A percentile compares a stretch with the other conserved stretches of the same genome.
phyloP scores from a whole-genome alignment of 1,139 yeast species.

The Saccharomyces hybrid region DNA sequence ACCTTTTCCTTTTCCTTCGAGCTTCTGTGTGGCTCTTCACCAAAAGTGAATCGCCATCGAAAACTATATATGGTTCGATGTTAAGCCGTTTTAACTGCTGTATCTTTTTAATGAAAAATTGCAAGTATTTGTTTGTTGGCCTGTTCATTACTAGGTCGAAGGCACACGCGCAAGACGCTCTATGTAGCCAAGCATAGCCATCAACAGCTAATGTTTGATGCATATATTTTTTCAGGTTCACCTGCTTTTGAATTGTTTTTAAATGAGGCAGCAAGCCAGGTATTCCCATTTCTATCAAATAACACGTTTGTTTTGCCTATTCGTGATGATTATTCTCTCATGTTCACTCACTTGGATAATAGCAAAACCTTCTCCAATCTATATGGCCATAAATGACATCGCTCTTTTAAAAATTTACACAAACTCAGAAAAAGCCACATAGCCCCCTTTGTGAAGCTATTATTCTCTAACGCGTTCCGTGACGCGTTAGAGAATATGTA shows the following conservation, averaged over 20 bases:
- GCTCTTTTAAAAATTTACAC: background rate
- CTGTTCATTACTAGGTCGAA: slow-evolving; percentile 63
- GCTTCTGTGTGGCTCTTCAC: slow-evolving; percentile 67
- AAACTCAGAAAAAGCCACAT: background rate
- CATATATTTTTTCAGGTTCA: slow-evolving; percentile 48
- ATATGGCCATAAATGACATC: background rate
- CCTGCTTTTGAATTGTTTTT: slow-evolving; percentile 57
- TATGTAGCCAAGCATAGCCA: slow-evolving; percentile 92
- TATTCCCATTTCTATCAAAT: slow-evolving; percentile 51
- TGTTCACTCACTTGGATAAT: background rate
- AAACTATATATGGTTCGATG: slow-evolving; percentile 77
- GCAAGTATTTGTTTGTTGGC: slow-evolving; percentile 59
- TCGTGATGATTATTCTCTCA: background rate
- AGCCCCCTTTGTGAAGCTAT: background rate
- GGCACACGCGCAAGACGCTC: slow-evolving; percentile 75
- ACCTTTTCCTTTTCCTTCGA: slow-evolving; percentile 49
- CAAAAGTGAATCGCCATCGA: slow-evolving; percentile 83
- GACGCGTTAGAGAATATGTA: background rate
- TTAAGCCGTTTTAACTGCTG: slow-evolving; percentile 58
- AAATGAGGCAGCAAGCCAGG: slow-evolving; percentile 65
- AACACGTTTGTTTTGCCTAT: background rate
- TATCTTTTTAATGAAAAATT: slow-evolving; percentile 51
- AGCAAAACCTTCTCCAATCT: background rate
- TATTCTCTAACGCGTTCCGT: background rate
- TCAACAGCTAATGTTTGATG: slow-evolving; percentile 86